phyloP scores from a whole-genome alignment of 2,329 filamentous ascomycete species.

The Pseudogymnoascus sp. region DNA sequence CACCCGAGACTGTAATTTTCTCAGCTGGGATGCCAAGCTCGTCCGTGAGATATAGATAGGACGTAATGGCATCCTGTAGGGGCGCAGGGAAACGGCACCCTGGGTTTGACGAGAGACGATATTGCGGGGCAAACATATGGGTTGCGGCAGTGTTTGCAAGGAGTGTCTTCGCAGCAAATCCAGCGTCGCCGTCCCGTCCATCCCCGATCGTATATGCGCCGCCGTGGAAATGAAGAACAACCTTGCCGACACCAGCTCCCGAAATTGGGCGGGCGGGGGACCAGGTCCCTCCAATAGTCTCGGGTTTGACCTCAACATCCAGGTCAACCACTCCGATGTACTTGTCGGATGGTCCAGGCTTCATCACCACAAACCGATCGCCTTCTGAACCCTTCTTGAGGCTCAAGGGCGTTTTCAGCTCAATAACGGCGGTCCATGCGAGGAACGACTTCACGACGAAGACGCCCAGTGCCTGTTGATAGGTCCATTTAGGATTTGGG shows the following conservation, averaged over 20 bases:
- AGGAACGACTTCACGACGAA: not conserved
- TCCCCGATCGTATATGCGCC: slow-evolving; percentile 39
- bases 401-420: not conserved
- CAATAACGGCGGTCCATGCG: not conserved
- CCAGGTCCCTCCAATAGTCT: slow-evolving; percentile 26
- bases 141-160: slow-evolving; percentile 30
- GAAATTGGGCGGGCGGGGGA: slow-evolving; percentile 15
- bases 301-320: slow-evolving; percentile 12
- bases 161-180: slow-evolving; percentile 28
- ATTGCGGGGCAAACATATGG: slow-evolving; percentile 37
- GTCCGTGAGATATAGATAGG: slow-evolving; percentile 36
- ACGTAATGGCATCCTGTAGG: slow-evolving; percentile 39
- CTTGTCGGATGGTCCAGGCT: not conserved
- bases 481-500: not conserved
- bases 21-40: slow-evolving; percentile 29
- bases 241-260: slow-evolving; percentile 13
- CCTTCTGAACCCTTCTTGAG: not conserved
- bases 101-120: slow-evolving; percentile 37
- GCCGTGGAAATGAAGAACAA: slow-evolving; percentile 41
- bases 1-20: slow-evolving; percentile 38
- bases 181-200: slow-evolving; percentile 29
- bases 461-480: not conserved
- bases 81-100: slow-evolving; percentile 41
- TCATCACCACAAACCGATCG: not conserved
- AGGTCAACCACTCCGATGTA: slow-evolving; percentile 4